Base-by-base conservation (phyloP, 2,329 filamentous ascomycete genomes). In the Akanthomyces lecanii region DNA sequence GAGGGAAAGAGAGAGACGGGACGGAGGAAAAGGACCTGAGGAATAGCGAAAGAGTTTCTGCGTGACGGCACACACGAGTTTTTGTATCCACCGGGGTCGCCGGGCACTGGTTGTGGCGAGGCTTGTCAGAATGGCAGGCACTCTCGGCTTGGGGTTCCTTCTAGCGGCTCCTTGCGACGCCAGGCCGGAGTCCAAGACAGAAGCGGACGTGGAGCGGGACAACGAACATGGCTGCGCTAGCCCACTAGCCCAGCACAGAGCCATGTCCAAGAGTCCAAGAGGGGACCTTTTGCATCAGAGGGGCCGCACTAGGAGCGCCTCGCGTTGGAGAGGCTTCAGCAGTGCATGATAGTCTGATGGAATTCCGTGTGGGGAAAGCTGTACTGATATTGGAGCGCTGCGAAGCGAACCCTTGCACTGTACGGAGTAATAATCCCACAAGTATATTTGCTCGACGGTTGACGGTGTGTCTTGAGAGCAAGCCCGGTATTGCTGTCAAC, bases 31-130 rank as follows among this genome's bases (percentile, higher is more conserved):
- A 52, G 33, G 48, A 63, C 62, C 62, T 63, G 48, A 23, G 23
- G 62, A 63, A 10, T 10, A 52, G 33, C 23, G 33, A 42, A 18
- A 60, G 53, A 47, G 16, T 45, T 45, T 54, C 61, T 56, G 62
- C 47, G 55, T 28, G 55, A 58, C 33, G 62, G 62, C 62, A 54
- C 38, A 11, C 28, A 21, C 47, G 55, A 63, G 47, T 63, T 63
- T 63, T 63, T 63, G 62, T 63, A 63, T 59, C 62, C 55, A 63
- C 62, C 55, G 62, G 62, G 55, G 62, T 60, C 62, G 50, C 62
- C 42, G 48, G 55, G 38, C 38, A 21, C 44, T 14, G 42, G 12
- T 48, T 48, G 42, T 28, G 61, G 53, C 53, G 30, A 51, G 52
- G 45, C 42, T 38, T 11, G 45, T 36, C 30, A 33, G 33, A 36